Percentiles rank a stretch among this genome's conserved stretches.
phyloP scores from a whole-genome alignment of 768 basidiomycete species.

The Rhizopogon salebrosus region DNA sequence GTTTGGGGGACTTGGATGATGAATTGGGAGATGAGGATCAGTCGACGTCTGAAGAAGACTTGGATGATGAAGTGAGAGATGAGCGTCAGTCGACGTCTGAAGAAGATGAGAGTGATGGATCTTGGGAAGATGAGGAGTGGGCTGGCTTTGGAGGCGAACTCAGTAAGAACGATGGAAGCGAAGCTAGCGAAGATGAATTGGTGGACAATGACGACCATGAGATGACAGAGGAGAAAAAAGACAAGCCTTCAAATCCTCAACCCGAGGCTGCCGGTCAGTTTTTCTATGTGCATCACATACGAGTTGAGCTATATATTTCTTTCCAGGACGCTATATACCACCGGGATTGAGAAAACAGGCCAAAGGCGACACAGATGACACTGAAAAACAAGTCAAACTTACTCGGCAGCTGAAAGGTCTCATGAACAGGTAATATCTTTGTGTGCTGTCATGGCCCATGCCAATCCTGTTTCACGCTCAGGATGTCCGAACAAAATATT shows the following conservation, averaged over 20 bases:
- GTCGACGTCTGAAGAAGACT: not conserved
- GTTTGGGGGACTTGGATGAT: not conserved
- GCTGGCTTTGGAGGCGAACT: slow-evolving; percentile 28
- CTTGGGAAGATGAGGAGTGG: slow-evolving; percentile 31
- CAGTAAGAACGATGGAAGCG: not conserved
- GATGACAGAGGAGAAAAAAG: not conserved
- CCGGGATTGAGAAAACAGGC: slow-evolving; percentile 65
- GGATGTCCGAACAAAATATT: slow-evolving; percentile 90
- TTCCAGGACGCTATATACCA: slow-evolving; percentile 64
- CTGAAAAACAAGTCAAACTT: slow-evolving; percentile 49
- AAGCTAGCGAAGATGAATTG: slow-evolving; percentile 19
- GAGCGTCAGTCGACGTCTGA: not conserved
- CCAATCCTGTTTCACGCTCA: slow-evolving; percentile 23
- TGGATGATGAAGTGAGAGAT: not conserved
- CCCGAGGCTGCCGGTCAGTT: not conserved
- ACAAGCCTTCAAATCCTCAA: not conserved
- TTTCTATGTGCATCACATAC: not conserved
- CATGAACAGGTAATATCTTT: slow-evolving; percentile 63
- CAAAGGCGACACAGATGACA: slow-evolving; percentile 27
- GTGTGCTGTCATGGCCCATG: not conserved
- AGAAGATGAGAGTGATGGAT: not conserved
- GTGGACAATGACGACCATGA: not conserved
- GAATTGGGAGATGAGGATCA: not conserved
- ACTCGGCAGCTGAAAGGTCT: slow-evolving; percentile 79
- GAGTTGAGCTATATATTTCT: not conserved